Evolutionary conservation across 2,329 filamentous ascomycete genomes (phyloP).

Genomic region (Cladophialophora yegresii): DNA sequence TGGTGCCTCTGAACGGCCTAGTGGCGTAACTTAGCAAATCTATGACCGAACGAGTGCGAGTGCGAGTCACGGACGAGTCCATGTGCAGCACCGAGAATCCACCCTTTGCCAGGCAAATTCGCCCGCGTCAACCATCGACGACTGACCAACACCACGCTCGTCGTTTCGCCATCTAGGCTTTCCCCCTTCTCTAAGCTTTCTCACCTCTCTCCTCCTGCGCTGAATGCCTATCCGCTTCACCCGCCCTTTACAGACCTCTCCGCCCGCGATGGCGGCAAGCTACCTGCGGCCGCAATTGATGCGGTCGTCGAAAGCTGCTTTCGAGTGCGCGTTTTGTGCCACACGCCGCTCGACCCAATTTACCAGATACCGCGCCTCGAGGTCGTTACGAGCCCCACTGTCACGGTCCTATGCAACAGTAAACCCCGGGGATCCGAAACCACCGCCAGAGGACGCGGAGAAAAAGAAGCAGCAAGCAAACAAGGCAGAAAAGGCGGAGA

Average conservation of each 20-base stretch:
- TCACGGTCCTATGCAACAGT: constrained; percentile 48
- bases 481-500: constrained; percentile 38
- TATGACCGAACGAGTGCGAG: constrained; percentile 8
- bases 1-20: background rate
- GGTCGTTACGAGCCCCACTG: constrained; percentile 44
- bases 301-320: constrained; percentile 54
- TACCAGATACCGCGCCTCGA: constrained; percentile 43
- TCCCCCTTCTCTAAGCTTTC: constrained; percentile 7
- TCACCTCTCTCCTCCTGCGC: background rate
- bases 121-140: constrained; percentile 28
- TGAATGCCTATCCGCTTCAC: constrained; percentile 4
- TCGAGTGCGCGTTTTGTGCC: constrained; percentile 55
- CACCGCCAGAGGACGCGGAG: constrained; percentile 41
- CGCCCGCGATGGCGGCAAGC: constrained; percentile 34
- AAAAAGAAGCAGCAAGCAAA: constrained; percentile 29
- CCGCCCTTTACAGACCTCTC: constrained; percentile 8
- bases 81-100: background rate
- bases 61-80: background rate
- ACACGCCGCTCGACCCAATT: constrained; percentile 45
- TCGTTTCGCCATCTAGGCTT: constrained; percentile 11
- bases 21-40: constrained; percentile 10
- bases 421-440: constrained; percentile 50
- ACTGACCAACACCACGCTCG: constrained; percentile 12
- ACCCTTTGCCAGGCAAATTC: constrained; percentile 25
- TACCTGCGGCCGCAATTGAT: constrained; percentile 35